These are phyloP conservation scores for Aspergillus brasiliensis DNA, from an alignment of 2,329 filamentous ascomycete species.

Conservation along the genomic window DNA sequence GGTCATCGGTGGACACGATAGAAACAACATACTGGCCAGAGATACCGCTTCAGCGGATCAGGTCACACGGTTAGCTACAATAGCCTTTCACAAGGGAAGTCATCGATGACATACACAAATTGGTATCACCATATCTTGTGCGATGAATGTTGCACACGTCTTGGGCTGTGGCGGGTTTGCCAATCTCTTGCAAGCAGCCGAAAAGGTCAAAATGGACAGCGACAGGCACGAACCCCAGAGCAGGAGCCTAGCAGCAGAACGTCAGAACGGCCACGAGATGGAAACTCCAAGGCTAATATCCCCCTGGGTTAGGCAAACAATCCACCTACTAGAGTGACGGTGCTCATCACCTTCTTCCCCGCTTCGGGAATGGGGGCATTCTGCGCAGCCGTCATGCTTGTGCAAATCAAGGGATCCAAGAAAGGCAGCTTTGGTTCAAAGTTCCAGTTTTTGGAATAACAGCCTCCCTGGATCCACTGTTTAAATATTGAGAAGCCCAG, in stretches of 20 bases:
- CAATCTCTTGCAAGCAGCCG: constrained; percentile 27
- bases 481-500: too few relatives aligned
- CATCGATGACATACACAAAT: background rate
- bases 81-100: background rate
- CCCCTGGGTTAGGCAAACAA: too few relatives aligned
- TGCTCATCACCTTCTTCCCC: background rate
- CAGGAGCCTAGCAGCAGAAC: constrained; percentile 29
- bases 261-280: background rate
- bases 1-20: background rate
- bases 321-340: background rate
- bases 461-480: too few relatives aligned
- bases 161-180: constrained; percentile 28
- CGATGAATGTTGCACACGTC: constrained; percentile 31
- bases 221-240: constrained; percentile 42
- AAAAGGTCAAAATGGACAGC: constrained; percentile 41
- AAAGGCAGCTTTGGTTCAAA: too few relatives aligned
- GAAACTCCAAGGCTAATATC: too few relatives aligned
- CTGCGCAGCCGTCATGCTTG: background rate
- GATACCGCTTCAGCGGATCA: constrained; percentile 17
- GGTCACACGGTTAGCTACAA: background rate
- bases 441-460: too few relatives aligned
- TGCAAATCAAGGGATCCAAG: background rate
- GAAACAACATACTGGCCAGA: constrained; percentile 25
- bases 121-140: background rate
- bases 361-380: background rate